These are phyloP conservation scores for Penicillium ochrochloron DNA, from an alignment of 495 filamentous ascomycete genomes.

Conservation along the genomic window DNA sequence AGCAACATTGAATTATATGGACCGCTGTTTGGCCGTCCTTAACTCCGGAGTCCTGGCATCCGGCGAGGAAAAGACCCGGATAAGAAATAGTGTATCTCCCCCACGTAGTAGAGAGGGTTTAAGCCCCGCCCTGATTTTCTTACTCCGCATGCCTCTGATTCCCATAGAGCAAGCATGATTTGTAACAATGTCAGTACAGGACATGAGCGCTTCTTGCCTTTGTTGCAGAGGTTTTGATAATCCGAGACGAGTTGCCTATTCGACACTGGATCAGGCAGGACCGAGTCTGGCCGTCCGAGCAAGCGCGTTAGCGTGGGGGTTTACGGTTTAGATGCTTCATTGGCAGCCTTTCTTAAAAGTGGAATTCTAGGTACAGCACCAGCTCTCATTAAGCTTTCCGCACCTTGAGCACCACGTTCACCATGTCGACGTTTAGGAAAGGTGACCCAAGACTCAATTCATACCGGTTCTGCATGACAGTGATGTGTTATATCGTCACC, in stretches of 20 bases:
- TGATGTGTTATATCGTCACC: background rate
- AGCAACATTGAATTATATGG: background rate
- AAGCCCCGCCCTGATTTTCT: background rate
- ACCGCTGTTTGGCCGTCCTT: background rate
- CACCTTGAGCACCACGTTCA: background rate
- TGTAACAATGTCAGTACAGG: background rate
- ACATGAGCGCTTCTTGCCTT: background rate
- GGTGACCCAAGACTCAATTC: background rate
- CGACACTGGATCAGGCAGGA: too few species aligned
- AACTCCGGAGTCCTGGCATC: background rate
- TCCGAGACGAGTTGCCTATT: too few species aligned
- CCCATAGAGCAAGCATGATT: constrained; percentile 1
- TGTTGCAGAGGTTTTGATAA: background rate
- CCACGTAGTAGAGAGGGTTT: background rate
- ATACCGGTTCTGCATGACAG: background rate
- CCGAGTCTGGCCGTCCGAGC: background rate
- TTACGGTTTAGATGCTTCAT: background rate
- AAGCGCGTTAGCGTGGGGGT: background rate
- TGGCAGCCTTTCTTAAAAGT: background rate
- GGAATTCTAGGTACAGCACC: background rate
- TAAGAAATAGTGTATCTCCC: background rate
- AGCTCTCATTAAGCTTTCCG: background rate
- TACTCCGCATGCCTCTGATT: background rate
- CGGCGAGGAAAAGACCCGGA: background rate
- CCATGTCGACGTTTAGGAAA: background rate